These are phyloP conservation scores for Saksenaea oblongispora DNA, from an alignment of 371 early-diverging fungal genomes.

Conservation along the genomic window DNA sequence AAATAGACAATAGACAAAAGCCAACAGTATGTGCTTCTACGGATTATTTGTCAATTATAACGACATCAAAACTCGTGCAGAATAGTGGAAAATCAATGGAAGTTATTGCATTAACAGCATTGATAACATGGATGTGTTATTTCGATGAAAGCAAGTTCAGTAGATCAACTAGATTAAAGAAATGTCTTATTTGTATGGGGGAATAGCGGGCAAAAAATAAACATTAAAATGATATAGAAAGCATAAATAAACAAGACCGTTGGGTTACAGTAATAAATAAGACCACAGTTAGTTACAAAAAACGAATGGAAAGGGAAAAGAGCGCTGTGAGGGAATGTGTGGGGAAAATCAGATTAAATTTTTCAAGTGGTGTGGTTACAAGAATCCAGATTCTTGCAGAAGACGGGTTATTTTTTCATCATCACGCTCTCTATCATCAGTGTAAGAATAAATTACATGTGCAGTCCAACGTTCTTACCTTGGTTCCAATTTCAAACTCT, in stretches of 20 bases:
- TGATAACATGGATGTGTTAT: no score
- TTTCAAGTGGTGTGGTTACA: constrained; percentile 53
- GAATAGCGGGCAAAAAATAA: neutral
- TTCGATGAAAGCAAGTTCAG: no score
- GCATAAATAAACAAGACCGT: neutral
- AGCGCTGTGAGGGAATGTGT: constrained; percentile 7
- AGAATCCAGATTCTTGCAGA: constrained; percentile 85
- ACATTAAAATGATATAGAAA: neutral
- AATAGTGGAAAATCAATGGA: no score
- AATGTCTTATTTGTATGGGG: neutral
- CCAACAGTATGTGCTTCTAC: no score
- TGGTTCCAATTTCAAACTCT: constrained; percentile 84
- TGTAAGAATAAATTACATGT: neutral
- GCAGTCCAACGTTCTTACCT: constrained; percentile 55
- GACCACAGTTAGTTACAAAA: constrained; percentile 3
- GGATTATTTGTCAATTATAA: no score
- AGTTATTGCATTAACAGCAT: no score
- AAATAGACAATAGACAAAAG: no score
- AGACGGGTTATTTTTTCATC: constrained; percentile 88
- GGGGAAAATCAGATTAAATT: neutral
- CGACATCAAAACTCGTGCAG: no score
- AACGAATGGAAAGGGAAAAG: constrained; percentile 3
- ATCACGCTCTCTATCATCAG: constrained; percentile 69
- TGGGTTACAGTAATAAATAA: neutral
- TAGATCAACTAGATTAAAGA: no score